Percentiles rank a stretch among this genome's conserved stretches.
Conservation (phyloP, 2,329 filamentous ascomycete species). For the Fusarium devonianum region DNA sequence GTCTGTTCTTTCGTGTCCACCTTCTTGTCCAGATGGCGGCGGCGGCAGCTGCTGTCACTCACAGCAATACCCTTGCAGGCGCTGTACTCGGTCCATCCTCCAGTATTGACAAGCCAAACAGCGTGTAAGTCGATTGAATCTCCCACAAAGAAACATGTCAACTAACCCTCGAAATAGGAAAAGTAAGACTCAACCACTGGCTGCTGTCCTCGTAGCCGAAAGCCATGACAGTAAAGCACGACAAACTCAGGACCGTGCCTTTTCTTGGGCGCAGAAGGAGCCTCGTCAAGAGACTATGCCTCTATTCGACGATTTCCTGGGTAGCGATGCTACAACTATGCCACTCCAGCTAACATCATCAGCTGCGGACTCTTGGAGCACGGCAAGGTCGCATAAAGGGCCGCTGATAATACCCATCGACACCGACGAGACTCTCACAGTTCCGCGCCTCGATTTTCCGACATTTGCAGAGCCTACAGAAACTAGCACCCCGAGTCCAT, state of each 20-base stretch:
- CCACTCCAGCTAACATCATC: too few relatives aligned
- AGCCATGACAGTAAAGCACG: not conserved
- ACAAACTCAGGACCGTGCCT: not conserved
- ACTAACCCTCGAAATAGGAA: not conserved
- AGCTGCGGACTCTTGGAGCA: too few relatives aligned
- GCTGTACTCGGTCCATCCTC: not conserved
- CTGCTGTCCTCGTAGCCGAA: not conserved
- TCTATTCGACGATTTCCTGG: not conserved
- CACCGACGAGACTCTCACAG: constrained; percentile 1
- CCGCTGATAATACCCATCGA: not conserved
- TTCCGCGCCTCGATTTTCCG: not conserved
- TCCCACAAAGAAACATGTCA: too few relatives aligned
- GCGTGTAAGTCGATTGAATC: constrained; percentile 3
- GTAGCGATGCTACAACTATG: too few relatives aligned
- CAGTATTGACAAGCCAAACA: not conserved
- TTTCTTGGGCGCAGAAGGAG: not conserved
- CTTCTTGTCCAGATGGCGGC: not conserved
- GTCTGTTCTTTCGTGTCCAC: too few relatives aligned
- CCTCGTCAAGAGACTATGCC: not conserved
- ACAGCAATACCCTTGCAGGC: not conserved
- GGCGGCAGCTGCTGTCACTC: not conserved
- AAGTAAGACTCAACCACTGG: not conserved
- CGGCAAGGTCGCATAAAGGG: not conserved
- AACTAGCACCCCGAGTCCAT: not conserved
- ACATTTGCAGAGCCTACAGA: constrained; percentile 2